Conservation (phyloP, 1,139 yeast genomes). For the Geotrichum klebahnii region DNA sequence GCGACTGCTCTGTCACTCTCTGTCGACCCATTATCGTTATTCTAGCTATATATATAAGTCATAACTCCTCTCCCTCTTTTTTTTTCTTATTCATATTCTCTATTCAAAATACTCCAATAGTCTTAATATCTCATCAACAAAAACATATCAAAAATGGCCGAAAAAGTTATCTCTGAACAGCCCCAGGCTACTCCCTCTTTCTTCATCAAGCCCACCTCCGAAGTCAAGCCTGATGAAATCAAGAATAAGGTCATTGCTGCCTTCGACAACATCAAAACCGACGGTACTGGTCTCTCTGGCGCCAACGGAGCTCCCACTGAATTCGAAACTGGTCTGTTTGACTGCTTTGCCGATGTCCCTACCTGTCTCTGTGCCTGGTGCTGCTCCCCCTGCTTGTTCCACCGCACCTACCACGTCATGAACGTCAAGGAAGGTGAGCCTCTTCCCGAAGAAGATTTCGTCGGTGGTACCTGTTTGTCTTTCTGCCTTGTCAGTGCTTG, state of each 20-base stretch:
- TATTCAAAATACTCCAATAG: not conserved
- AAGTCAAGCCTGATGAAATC: not conserved
- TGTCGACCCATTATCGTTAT: too few species aligned
- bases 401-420: slow-evolving; percentile 9
- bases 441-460: slow-evolving; percentile 6
- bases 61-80: too few species aligned
- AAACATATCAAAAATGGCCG: not conserved
- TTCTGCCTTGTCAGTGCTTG: not conserved
- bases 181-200: slow-evolving; percentile 3
- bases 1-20: too few species aligned
- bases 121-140: not conserved
- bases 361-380: slow-evolving; percentile 7
- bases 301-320: not conserved
- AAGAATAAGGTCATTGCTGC: not conserved
- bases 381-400: slow-evolving; percentile 8
- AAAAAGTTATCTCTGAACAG: not conserved
- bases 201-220: slow-evolving; percentile 9
- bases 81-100: too few species aligned
- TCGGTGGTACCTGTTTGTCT: slow-evolving; percentile 2
- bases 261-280: slow-evolving; percentile 3
- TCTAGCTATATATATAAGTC: too few species aligned
- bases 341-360: slow-evolving; percentile 12
- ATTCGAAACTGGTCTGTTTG: slow-evolving; percentile 9
- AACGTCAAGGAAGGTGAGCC: not conserved
- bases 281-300: slow-evolving; percentile 12